These are phyloP conservation scores for Cyclotella cryptica DNA, from an alignment of 108 stramenopile species.

Conservation along the genomic window DNA sequence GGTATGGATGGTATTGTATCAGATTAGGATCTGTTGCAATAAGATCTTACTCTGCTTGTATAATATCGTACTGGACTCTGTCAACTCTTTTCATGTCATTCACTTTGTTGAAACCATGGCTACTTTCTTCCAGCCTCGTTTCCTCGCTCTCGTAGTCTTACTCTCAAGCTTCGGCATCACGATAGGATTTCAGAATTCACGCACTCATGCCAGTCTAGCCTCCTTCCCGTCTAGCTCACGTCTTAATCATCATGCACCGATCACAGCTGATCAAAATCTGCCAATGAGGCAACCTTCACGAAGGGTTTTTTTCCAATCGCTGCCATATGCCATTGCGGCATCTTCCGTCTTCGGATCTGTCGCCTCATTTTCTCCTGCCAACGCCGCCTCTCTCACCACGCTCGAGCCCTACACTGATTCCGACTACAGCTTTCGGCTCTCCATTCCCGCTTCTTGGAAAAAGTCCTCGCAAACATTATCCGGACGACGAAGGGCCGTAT, in stretches of 20 bases:
- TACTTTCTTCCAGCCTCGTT: background rate
- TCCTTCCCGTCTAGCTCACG: background rate
- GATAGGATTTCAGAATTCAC: background rate
- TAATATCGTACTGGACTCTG: no score
- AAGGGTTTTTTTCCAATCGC: no score
- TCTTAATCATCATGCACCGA: background rate
- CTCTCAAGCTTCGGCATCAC: background rate
- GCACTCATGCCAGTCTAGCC: background rate
- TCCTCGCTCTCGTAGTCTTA: background rate
- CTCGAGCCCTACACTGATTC: conserved; percentile 55
- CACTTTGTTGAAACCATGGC: background rate
- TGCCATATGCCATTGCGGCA: no score
- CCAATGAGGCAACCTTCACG: no score
- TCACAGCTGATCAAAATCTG: background rate
- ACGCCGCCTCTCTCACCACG: background rate
- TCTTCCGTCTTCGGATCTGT: no score
- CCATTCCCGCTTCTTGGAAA: conserved; percentile 64
- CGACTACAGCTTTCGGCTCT: conserved; percentile 61
- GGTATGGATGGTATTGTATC: no score
- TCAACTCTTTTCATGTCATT: no score
- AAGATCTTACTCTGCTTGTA: no score
- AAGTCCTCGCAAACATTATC: conserved; percentile 62
- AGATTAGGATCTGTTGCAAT: no score
- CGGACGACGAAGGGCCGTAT: conserved; percentile 69
- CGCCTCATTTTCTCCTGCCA: background rate